Percentiles rank a stretch among this genome's conserved stretches.
These are phyloP conservation scores for Thalassiosira hispida DNA, from an alignment of 352 stramenopile species.

Conservation along the genomic window DNA sequence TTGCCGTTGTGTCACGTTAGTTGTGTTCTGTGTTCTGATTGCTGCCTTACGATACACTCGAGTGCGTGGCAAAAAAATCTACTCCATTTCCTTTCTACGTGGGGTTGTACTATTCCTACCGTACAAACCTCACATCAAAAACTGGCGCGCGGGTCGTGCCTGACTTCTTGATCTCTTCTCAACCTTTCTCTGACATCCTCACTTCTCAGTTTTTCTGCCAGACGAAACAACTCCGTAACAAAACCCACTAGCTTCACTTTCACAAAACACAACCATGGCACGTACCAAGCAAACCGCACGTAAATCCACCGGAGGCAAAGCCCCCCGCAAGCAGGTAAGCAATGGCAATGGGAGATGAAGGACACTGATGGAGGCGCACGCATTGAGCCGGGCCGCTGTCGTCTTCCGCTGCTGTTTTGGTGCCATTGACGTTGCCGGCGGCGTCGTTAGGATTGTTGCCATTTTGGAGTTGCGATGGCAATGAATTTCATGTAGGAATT, in stretches of 20 bases:
- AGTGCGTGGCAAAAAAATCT: neutral
- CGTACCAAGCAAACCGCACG: conserved; percentile 97
- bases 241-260: conserved; percentile 21
- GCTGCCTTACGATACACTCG: neutral
- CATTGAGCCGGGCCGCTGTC: neutral
- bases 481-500: conserved; percentile 18
- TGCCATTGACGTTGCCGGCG: neutral
- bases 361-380: neutral
- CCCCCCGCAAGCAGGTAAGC: conserved; percentile 73
- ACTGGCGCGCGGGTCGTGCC: neutral
- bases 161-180: neutral
- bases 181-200: too few relatives aligned
- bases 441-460: neutral
- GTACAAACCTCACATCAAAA: neutral
- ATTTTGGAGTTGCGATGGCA: conserved; percentile 20
- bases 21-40: too few relatives aligned
- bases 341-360: neutral
- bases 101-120: conserved; percentile 2
- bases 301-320: conserved; percentile 89
- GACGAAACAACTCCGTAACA: conserved; percentile 24
- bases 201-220: neutral
- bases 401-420: neutral
- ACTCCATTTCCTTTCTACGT: neutral
- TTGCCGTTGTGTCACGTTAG: too few relatives aligned
- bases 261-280: conserved; percentile 82